Evolutionary conservation across 805 yeast genomes (phyloP), one percentile per base, ranked within the genome.

Genomic region (Nakazawaea holstii): DNA sequence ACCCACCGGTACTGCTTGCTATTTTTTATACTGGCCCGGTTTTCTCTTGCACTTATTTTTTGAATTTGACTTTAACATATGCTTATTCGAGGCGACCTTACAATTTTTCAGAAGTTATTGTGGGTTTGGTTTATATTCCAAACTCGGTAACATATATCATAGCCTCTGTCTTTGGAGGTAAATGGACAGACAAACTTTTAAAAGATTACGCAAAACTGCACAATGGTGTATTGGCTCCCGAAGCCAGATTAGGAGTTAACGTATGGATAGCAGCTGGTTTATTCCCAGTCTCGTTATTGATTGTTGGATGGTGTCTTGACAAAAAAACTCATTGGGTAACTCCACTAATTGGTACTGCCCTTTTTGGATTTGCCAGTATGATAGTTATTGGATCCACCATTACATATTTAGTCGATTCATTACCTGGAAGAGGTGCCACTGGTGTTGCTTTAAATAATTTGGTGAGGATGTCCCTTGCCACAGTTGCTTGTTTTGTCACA

Each of bases 391-490:
- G 95, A 3, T 79, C 87, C 8, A 84, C 89, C 0, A 77, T 84
- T 2, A 87, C 96, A 0, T 89, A 87, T 58, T 66, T 88, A 48
- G 90, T 88, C 1, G 96, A 88, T 58, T 79, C 89, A 1, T 70
- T 89, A 39, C 96, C 96, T 0, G 95, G 95, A 0, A 74, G 82
- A 56, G 95, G 96, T 37, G 91, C 96, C 11, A 85, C 95, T 0
- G 96, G 95, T 0, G 87, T 88, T 42, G 95, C 96, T 0, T 62
- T 89, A 43, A 88, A 86, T 57, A 89, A 88, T 59, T 73, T 88
- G 48, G 70, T 84, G 15, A 72, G 96, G 55, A 85, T 81, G 72
- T 66, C 79, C 1, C 66, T 85, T 50, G 95, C 95, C 1, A 87
- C 95, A 0, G 70, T 73, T 1, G 91, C 88, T 9, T 80, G 90